Evolutionary conservation across 2,329 filamentous ascomycete species (phyloP), one percentile per base, ranked within the genome.

Genomic region (Chaetomiaceae sp.): DNA sequence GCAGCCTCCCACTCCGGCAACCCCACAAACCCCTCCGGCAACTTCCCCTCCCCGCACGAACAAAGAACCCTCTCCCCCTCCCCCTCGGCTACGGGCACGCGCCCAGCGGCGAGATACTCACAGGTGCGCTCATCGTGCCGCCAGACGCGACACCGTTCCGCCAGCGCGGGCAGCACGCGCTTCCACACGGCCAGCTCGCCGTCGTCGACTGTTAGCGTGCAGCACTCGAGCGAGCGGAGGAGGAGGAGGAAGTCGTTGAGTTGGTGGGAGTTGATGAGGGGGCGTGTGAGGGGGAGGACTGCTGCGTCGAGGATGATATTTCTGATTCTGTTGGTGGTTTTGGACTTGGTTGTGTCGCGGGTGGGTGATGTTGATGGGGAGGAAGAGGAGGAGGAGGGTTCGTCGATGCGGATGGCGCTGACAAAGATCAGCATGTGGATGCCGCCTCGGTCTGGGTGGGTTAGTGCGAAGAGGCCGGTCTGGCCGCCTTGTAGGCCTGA

Each of bases 101-200:
- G 65, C 3, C 63, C 63, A 2, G 58, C 56, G 25, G 43, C 60
- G 47, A 59, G 64, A 55, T 78, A 78, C 58, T 76, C 74, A n/a
- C n/a, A n/a, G 53, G 23, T 25, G 5, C 23, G 23, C 23, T 5
- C 75, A 78, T 13, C 3, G 53, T 51, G 57, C 78, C 76, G 2
- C 51, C 57, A 73, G 74, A 77, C 4, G 69, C 75, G 69, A 54
- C 73, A 76, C 25, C 75, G 66, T 62, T 79, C 75, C 1, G 62
- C 73, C 42, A 75, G 54, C 0, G 70, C 66, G 0, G 74, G 73
- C 3, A 78, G 60, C 1, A 62, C 48, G 33, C 63, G 66, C 58
- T 76, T 76, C 76, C 74, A 78, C 9, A 76, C 64, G 1, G 75
- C 63, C 3, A 89, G 67, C 33, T 86, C 85, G n/a, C 71, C 75